Evolutionary conservation across 1,284 basidiomycete genomes (phyloP).

Genomic region (Rhodotorula sp.): DNA sequence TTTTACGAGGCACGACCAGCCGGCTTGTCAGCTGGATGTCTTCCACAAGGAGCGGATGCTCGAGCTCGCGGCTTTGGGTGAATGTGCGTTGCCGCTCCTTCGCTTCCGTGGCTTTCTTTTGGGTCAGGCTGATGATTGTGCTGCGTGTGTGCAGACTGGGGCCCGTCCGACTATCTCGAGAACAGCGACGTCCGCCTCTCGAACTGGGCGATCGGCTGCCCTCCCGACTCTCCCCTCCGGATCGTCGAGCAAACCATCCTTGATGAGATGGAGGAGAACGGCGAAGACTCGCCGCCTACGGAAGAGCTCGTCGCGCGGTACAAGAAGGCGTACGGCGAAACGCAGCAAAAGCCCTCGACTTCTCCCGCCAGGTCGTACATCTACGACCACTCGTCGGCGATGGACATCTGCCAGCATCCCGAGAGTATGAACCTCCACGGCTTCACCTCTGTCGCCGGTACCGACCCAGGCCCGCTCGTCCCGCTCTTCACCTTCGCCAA

Average conservation of each 20-base stretch:
- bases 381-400: conserved; percentile 42
- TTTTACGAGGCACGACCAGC: conserved; percentile 55
- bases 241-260: conserved; percentile 24
- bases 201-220: conserved; percentile 44
- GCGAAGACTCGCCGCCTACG: conserved; percentile 3
- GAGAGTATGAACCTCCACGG: conserved; percentile 46
- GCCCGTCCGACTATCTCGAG: conserved; percentile 38
- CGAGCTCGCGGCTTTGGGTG: conserved; percentile 51
- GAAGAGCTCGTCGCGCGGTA: conserved; percentile 9
- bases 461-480: conserved; percentile 44
- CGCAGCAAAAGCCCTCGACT: conserved; percentile 10
- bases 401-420: conserved; percentile 47
- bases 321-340: conserved; percentile 11
- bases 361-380: conserved; percentile 43
- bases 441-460: conserved; percentile 42
- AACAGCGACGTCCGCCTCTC: conserved; percentile 30
- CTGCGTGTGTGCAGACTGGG: conserved; percentile 14
- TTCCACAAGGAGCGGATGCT: conserved; percentile 50
- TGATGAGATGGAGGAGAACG: conserved; percentile 14
- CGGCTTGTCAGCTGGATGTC: conserved; percentile 53
- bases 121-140: not conserved
- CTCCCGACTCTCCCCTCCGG: conserved; percentile 25
- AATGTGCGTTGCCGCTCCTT: conserved; percentile 28
- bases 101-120: not conserved
- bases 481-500: conserved; percentile 48